phyloP scores from a whole-genome alignment of 176 grass and related monocot species.

The Alopecurus myosuroides region DNA sequence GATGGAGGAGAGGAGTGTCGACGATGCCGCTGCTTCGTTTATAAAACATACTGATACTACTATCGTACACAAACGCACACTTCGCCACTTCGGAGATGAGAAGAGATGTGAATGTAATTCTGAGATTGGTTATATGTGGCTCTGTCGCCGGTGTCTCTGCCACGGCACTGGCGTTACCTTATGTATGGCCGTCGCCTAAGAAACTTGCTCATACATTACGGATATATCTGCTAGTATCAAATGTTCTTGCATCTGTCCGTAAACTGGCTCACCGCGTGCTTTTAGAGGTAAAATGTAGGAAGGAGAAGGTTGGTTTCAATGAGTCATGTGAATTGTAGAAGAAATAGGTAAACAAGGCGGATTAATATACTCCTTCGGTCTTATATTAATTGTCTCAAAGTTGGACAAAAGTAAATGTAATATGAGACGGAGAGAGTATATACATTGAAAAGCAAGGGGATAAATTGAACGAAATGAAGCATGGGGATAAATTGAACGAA shows the following conservation, averaged over 20 bases:
- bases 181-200: conserved; percentile 1
- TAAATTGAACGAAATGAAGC: too few relatives aligned
- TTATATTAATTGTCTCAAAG: too few relatives aligned
- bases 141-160: conserved; percentile 1
- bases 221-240: background rate
- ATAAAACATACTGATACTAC: conserved; percentile 26
- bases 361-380: too few relatives aligned
- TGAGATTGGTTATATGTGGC: conserved; percentile 14
- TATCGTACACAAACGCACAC: conserved; percentile 7
- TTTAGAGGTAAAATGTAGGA: too few relatives aligned
- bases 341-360: too few relatives aligned
- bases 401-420: too few relatives aligned
- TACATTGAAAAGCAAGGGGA: too few relatives aligned
- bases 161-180: background rate
- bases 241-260: background rate
- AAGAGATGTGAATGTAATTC: conserved; percentile 12
- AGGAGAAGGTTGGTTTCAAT: too few relatives aligned
- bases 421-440: too few relatives aligned
- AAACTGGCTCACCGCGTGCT: background rate
- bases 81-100: conserved; percentile 20
- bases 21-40: conserved; percentile 27
- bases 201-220: conserved; percentile 24
- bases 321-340: too few relatives aligned
- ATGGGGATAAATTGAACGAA: too few relatives aligned
- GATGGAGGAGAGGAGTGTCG: conserved; percentile 13